Conservation (phyloP, 129 eudicot genomes). For the Flaveria robusta region DNA sequence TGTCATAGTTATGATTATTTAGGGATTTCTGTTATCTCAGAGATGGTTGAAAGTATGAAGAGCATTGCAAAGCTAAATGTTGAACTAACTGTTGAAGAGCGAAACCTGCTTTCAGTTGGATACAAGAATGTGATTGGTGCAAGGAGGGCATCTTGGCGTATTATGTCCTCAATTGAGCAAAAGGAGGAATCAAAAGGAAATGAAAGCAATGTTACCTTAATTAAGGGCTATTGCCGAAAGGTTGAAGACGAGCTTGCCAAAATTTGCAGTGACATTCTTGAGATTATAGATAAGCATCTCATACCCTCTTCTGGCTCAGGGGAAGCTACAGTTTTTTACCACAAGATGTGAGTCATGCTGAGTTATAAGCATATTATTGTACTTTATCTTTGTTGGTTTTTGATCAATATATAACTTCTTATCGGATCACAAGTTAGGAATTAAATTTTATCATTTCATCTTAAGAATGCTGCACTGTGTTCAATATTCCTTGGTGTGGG, state of each 20-base stretch:
- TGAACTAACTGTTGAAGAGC: conserved; percentile 87
- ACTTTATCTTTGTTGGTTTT: neutral
- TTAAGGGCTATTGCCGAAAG: conserved; percentile 80
- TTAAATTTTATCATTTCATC: neutral
- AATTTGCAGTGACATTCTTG: conserved; percentile 79
- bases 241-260: conserved; percentile 92
- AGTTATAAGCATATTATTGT: neutral
- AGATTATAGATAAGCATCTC: conserved; percentile 81
- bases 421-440: neutral
- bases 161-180: conserved; percentile 94
- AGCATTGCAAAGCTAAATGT: conserved; percentile 82
- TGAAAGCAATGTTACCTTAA: conserved; percentile 74
- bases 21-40: conserved; percentile 39
- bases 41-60: conserved; percentile 97
- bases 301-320: conserved; percentile 72
- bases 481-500: neutral
- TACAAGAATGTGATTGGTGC: conserved; percentile 96
- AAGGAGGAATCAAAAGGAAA: conserved; percentile 90
- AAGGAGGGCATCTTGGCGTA: conserved; percentile 96
- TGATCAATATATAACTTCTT: neutral
- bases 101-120: conserved; percentile 90
- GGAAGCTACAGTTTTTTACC: conserved; percentile 92
- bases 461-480: neutral
- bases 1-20: neutral
- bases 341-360: conserved; percentile 72